Conservation (phyloP, 1,139 yeast genomes). For the Blastobotrys buckinghamii region DNA sequence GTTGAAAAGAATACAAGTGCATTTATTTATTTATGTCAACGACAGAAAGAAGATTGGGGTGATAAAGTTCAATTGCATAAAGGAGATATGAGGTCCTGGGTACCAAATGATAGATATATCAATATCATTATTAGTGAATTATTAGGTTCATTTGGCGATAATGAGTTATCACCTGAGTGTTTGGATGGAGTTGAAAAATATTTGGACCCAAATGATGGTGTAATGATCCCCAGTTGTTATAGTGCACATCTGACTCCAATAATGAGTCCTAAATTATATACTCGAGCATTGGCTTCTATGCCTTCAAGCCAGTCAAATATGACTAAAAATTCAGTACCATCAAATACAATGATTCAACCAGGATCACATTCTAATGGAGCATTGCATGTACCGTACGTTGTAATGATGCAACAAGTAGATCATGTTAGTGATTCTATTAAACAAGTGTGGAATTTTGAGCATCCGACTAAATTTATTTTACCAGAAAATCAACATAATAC, state of each 20-base stretch:
- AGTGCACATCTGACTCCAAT: conserved; percentile 61
- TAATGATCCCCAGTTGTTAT: conserved; percentile 62
- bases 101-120: conserved; percentile 29
- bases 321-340: background rate
- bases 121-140: conserved; percentile 73
- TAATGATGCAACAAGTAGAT: conserved; percentile 49
- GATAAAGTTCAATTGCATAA: conserved; percentile 43
- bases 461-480: conserved; percentile 17
- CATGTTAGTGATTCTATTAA: conserved; percentile 23
- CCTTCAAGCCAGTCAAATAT: background rate
- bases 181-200: conserved; percentile 34
- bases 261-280: conserved; percentile 46
- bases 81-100: conserved; percentile 53
- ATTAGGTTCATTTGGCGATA: conserved; percentile 87
- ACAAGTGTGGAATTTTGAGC: conserved; percentile 30
- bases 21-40: conserved; percentile 34
- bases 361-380: conserved; percentile 9
- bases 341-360: conserved; percentile 2
- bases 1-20: conserved; percentile 73
- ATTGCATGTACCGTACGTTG: conserved; percentile 54
- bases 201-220: conserved; percentile 31
- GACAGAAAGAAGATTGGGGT: conserved; percentile 29
- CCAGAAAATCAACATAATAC: conserved; percentile 28
- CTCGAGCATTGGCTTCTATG: conserved; percentile 13
- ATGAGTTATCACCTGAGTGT: conserved; percentile 84